Conservation (phyloP, 73 alveolate genomes). For the Uronychia binucleata region DNA sequence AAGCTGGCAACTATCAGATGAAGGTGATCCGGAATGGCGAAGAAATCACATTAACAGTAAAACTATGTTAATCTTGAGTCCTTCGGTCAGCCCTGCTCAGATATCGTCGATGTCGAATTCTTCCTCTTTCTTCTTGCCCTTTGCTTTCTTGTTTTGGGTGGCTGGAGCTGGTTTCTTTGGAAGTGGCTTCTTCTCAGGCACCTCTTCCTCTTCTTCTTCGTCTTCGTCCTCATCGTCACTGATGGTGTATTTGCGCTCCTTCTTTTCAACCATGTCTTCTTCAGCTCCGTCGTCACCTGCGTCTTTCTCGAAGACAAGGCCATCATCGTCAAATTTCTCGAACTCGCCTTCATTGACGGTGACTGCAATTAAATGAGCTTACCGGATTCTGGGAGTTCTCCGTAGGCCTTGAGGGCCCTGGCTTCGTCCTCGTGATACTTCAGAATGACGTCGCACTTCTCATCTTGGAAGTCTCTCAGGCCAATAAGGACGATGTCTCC, state of each 20-base stretch:
- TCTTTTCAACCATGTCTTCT: background rate
- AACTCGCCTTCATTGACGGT: slow-evolving; percentile 52
- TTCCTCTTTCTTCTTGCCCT: slow-evolving; percentile 49
- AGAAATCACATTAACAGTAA: background rate
- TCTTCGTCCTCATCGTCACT: background rate
- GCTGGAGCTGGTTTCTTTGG: background rate
- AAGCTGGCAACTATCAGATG: background rate
- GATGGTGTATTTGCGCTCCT: background rate
- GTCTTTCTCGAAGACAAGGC: slow-evolving; percentile 13
- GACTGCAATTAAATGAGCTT: slow-evolving; percentile 31
- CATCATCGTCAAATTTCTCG: slow-evolving; percentile 51
- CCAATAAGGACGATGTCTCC: slow-evolving; percentile 96
- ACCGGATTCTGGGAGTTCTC: slow-evolving; percentile 92
- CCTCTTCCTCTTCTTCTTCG: background rate
- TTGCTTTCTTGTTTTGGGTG: background rate
- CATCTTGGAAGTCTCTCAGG: slow-evolving; percentile 95
- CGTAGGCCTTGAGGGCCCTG: slow-evolving; percentile 85
- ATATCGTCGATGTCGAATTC: slow-evolving; percentile 41
- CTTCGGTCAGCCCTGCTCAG: slow-evolving; percentile 1
- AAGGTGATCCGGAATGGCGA: background rate
- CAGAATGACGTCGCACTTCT: slow-evolving; percentile 94
- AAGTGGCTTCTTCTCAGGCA: background rate
- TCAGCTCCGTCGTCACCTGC: slow-evolving; percentile 1
- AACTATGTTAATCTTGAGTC: background rate
- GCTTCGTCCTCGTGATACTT: slow-evolving; percentile 96